A percentile compares a stretch with the other conserved stretches of the same genome.
phyloP scores from a whole-genome alignment of 129 eudicot species.

The Deinandra increscens region DNA sequence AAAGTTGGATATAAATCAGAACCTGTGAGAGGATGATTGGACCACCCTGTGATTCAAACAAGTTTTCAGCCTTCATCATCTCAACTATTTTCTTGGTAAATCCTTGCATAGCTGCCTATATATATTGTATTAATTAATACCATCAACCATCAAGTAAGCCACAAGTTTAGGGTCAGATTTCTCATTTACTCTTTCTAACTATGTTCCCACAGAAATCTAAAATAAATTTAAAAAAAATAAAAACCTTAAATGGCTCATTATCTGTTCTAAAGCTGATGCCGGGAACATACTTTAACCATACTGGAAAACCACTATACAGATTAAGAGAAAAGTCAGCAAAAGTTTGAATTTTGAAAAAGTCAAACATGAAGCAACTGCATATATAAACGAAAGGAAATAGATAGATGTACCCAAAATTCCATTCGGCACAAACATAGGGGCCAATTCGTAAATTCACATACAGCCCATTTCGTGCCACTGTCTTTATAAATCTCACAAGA shows the following conservation, averaged over 20 bases:
- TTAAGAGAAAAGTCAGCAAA: background rate
- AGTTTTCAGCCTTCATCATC: constrained; percentile 76
- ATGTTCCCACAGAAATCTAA: background rate
- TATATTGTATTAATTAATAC: too few species aligned
- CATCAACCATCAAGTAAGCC: constrained; percentile 25
- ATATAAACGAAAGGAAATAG: constrained; percentile 17
- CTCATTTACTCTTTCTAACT: background rate
- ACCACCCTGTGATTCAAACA: constrained; percentile 88
- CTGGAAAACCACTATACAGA: constrained; percentile 87
- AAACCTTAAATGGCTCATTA: constrained; percentile 85
- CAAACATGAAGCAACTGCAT: constrained; percentile 12
- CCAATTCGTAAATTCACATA: constrained; percentile 85
- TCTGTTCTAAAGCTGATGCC: constrained; percentile 95
- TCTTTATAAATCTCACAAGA: constrained; percentile 80
- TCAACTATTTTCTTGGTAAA: constrained; percentile 81
- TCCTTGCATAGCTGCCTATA: constrained; percentile 90
- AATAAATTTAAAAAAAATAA: background rate
- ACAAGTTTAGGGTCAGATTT: constrained; percentile 13
- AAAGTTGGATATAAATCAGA: background rate
- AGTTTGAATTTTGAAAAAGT: constrained; percentile 13
- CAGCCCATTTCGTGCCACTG: constrained; percentile 73
- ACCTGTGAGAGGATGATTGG: constrained; percentile 97
- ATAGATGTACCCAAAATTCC: constrained; percentile 93
- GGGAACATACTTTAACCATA: constrained; percentile 97
- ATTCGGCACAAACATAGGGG: constrained; percentile 94